Conservation (phyloP, 176 grass and related monocot species). For the Cenchrus fungigraminus region DNA sequence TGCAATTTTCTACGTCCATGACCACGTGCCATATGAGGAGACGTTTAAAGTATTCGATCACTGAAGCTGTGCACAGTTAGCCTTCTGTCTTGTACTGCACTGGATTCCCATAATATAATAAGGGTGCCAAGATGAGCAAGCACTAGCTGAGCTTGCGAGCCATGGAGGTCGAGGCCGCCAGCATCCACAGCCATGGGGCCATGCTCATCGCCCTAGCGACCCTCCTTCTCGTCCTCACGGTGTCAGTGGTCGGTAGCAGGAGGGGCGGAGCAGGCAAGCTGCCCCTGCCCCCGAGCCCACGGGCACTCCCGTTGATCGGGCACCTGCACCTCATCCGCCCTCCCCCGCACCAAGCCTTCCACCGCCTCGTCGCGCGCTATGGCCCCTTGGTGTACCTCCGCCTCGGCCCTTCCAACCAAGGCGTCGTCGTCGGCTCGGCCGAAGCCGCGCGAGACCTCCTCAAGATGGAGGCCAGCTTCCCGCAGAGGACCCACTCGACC, state of each 20-base stretch:
- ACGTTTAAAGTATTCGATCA: too few species aligned
- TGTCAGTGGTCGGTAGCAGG: not conserved
- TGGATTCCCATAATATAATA: too few species aligned
- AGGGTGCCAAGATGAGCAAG: too few species aligned
- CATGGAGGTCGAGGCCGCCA: not conserved
- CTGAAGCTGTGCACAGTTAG: too few species aligned
- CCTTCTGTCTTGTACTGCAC: too few species aligned
- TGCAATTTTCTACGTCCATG: too few species aligned
- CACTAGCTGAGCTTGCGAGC: not conserved
- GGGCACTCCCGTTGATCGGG: conserved; percentile 42
- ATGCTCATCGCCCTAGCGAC: not conserved
- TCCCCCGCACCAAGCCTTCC: conserved; percentile 49
- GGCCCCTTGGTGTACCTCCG: conserved; percentile 60
- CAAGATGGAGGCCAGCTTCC: conserved; percentile 45
- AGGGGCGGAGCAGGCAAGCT: not conserved
- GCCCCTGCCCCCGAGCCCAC: conserved; percentile 60
- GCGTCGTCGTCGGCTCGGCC: conserved; percentile 45
- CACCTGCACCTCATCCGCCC: conserved; percentile 58
- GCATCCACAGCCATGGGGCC: not conserved
- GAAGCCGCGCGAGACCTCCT: conserved; percentile 46
- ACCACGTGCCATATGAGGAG: too few species aligned
- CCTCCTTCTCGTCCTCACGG: conserved; percentile 19
- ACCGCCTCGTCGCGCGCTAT: conserved; percentile 37
- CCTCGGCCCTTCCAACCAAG: conserved; percentile 59
- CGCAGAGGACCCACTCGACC: conserved; percentile 41